Evolutionary conservation across 2,329 filamentous ascomycete species (phyloP), one percentile per base, ranked within the genome.

Genomic region (Xylaria hypoxylon): DNA sequence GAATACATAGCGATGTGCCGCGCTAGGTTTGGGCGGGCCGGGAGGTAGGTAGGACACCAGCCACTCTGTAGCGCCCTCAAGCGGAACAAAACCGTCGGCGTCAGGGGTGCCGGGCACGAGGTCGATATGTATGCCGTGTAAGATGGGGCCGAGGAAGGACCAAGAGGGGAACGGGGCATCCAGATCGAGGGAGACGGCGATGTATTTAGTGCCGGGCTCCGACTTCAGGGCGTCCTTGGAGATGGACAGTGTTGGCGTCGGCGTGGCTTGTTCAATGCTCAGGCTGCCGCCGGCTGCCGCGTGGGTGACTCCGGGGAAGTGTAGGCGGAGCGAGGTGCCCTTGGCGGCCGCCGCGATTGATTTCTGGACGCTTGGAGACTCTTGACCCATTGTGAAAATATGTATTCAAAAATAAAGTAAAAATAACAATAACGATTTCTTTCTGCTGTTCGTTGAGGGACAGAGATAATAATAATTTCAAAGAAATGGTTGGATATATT

Each of bases 351-450:
- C 80, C 82, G 83, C 82, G 87, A 88, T 85, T 85, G 87, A 85
- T 87, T 87, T 88, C 84, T 85, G 85, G 87, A 89, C 86, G 89
- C 86, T 87, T 86, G 89, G 84, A 87, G 87, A 88, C 86, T 89
- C 87, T 82, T 82, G 62, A 17, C 55, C 65, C 64, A 70, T 67
- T 13, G 38, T 53, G 31, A 33, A 35, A 26, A 31, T 19, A 33
- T 5, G 26, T 15, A 15, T 15, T n/a, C 24, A n/a, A 6, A 50
- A 19, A n/a, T 31, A 31, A 28, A 17, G 26, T 7, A 4, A 17
- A n/a, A 2, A 44, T 13, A 44, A 5, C 26, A 48, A 48, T 8
- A 1, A 52, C 33, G n/a, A 15, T 10, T 42, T 5, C n/a, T n/a
- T 42, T n/a, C 22, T 40, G 52, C 35, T 42, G 5, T 15, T 28